Evolutionary conservation across 2,329 filamentous ascomycete species (phyloP).

Genomic region (Aspergillus sp.): DNA sequence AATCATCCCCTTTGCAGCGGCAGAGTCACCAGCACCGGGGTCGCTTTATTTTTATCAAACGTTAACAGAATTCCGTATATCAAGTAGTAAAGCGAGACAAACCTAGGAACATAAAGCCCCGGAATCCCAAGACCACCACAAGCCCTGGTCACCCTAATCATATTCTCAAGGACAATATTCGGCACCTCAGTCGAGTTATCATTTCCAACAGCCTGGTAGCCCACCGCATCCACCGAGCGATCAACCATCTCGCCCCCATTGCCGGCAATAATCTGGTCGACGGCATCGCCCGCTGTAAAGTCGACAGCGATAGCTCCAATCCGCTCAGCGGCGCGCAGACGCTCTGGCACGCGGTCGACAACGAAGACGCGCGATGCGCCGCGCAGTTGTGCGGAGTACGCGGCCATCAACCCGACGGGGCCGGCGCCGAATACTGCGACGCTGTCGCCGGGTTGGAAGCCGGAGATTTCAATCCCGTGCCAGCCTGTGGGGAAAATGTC

Average conservation of each 20-base stretch:
- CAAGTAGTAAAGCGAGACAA: neutral
- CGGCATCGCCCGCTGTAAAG: slow-evolving; percentile 56
- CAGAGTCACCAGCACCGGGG: slow-evolving; percentile 62
- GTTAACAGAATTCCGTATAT: neutral
- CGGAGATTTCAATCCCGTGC: slow-evolving; percentile 45
- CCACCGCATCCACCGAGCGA: slow-evolving; percentile 64
- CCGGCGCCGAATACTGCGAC: slow-evolving; percentile 66
- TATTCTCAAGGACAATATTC: slow-evolving; percentile 51
- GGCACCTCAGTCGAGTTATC: slow-evolving; percentile 59
- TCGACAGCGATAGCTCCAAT: slow-evolving; percentile 64
- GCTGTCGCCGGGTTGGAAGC: slow-evolving; percentile 61
- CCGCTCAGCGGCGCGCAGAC: slow-evolving; percentile 59
- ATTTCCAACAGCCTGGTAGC: slow-evolving; percentile 61
- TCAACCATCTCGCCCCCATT: slow-evolving; percentile 62
- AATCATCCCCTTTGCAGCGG: slow-evolving; percentile 63
- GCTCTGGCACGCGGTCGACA: slow-evolving; percentile 62
- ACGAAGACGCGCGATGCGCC: slow-evolving; percentile 63
- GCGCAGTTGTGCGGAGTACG: slow-evolving; percentile 61
- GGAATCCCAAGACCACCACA: slow-evolving; percentile 64
- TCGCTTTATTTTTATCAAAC: slow-evolving; percentile 35
- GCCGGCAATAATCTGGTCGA: slow-evolving; percentile 59
- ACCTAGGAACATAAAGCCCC: slow-evolving; percentile 52
- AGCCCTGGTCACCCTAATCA: slow-evolving; percentile 62
- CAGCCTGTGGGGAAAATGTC: slow-evolving; percentile 28
- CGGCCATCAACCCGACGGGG: slow-evolving; percentile 66